Percentiles rank a stretch among this genome's conserved stretches.
phyloP scores from a whole-genome alignment of 108 stramenopile species.

The Skeletonema costatum region DNA sequence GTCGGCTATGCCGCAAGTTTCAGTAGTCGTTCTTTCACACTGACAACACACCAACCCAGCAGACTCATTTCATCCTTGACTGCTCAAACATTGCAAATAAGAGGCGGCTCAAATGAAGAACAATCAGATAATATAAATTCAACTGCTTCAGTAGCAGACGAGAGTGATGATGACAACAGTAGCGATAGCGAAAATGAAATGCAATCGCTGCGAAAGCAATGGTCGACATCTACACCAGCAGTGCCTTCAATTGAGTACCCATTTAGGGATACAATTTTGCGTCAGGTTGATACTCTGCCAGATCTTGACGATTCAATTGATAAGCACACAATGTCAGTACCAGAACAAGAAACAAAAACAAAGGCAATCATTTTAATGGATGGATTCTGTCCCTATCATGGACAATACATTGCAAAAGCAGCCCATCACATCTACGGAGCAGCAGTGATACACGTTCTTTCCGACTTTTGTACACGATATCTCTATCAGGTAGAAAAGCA shows the following conservation, averaged over 20 bases:
- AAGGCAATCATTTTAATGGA: slow-evolving; percentile 76
- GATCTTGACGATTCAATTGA: slow-evolving; percentile 4
- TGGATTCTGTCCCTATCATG: slow-evolving; percentile 79
- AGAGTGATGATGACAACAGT: not conserved
- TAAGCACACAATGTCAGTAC: not conserved
- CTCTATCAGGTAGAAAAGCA: slow-evolving; percentile 55
- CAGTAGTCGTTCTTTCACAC: not conserved
- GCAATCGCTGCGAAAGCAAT: slow-evolving; percentile 31
- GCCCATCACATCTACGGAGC: slow-evolving; percentile 64
- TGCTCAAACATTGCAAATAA: not conserved
- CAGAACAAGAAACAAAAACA: not conserved
- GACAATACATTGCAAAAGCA: slow-evolving; percentile 58
- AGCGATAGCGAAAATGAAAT: slow-evolving; percentile 22
- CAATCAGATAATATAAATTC: not conserved
- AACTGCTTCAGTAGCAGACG: not conserved
- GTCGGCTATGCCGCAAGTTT: not conserved
- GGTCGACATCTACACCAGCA: slow-evolving; percentile 29
- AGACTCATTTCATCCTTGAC: not conserved
- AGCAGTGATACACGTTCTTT: slow-evolving; percentile 61
- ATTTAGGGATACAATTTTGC: slow-evolving; percentile 7
- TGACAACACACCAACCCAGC: not conserved
- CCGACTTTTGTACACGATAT: slow-evolving; percentile 66
- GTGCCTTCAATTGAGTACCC: slow-evolving; percentile 43
- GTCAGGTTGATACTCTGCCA: slow-evolving; percentile 5
- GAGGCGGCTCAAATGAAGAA: not conserved